Evolutionary conservation across 805 yeast species (phyloP), one percentile per base, ranked within the genome.

Genomic region (Lachancea cidri): DNA sequence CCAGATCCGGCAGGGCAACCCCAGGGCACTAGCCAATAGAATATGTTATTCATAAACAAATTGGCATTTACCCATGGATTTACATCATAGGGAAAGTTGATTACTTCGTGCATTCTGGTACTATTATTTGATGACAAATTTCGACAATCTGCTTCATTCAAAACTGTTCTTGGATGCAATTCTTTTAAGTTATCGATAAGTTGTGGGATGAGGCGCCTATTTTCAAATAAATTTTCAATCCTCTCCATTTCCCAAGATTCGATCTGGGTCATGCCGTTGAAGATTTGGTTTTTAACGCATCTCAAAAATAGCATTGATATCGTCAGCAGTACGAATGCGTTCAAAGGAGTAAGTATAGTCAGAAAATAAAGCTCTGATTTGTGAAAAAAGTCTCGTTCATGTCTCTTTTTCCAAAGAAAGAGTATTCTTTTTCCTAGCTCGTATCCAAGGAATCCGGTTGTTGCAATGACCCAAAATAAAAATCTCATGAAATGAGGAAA

Each of bases 211-310:
- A 84, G 65, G 35, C 74, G 64, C 33, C 72, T 77, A 2, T 74
- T 71, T 39, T 75, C 70, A 43, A 79, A 74, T 47, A 83, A 83
- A 3, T 79, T 66, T 39, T 79, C 87, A 2, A 86, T 69, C 50
- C 98, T 72, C 49, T 93, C 98, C 61, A 70, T 61, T 54, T 91
- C 98, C 98, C 98, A 91, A 2, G 74, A 68, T 64, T 91, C 98
- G 39, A 91, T 89, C 57, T 86, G 95, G 1, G 97, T 81, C 74
- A 76, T 81, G 18, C 96, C 96, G 20, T 69, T 63, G 38, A 75
- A 57, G 1, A 74, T 47, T 46, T 78, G 66, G 54, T 79, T 78
- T 30, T 68, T 58, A 2, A 82, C 14, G 40, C 88, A 81, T 51
- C 96, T 71, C 2, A 80, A 35, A 15, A 79, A 67, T 41, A 93